Percentiles rank a stretch among this genome's conserved stretches.
Conservation (phyloP, 352 stramenopile genomes). For the Pythium rhizo-oryzae region DNA sequence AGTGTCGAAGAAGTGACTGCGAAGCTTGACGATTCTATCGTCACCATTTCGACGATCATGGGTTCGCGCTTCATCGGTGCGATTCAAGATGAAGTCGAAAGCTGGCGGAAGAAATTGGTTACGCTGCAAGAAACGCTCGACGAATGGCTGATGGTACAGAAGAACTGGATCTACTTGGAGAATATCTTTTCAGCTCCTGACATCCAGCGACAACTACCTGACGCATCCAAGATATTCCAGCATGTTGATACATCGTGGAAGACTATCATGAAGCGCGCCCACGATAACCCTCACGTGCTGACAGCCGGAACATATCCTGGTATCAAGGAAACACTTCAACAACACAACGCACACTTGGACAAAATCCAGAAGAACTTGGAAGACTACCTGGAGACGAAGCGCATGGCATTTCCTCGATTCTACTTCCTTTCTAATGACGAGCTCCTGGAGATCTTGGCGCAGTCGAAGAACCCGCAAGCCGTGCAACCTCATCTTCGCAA, state of each 20-base stretch:
- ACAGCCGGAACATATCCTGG: conserved; percentile 78
- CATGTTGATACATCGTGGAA: conserved; percentile 92
- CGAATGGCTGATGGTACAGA: conserved; percentile 88
- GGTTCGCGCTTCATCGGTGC: conserved; percentile 90
- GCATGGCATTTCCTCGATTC: conserved; percentile 93
- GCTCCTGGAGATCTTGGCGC: conserved; percentile 93
- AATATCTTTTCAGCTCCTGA: conserved; percentile 90
- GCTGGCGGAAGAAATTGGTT: conserved; percentile 85
- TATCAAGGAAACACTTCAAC: conserved; percentile 82
- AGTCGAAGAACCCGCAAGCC: conserved; percentile 94
- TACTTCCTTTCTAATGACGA: conserved; percentile 97
- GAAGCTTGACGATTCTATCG: conserved; percentile 93
- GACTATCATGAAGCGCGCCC: conserved; percentile 88
- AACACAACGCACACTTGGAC: conserved; percentile 88
- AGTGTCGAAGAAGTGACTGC: conserved; percentile 91
- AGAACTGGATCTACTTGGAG: conserved; percentile 90
- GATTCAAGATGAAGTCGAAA: conserved; percentile 90
- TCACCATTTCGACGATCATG: conserved; percentile 94
- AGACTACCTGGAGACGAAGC: conserved; percentile 93
- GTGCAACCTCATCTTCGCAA: conserved; percentile 95
- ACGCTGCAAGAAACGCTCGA: conserved; percentile 86
- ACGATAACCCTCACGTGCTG: conserved; percentile 87
- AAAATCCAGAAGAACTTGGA: conserved; percentile 93
- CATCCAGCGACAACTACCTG: conserved; percentile 91
- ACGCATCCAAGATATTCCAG: conserved; percentile 90